Base-by-base conservation (phyloP, 768 basidiomycete species). In the Naganishia friedmannii region DNA sequence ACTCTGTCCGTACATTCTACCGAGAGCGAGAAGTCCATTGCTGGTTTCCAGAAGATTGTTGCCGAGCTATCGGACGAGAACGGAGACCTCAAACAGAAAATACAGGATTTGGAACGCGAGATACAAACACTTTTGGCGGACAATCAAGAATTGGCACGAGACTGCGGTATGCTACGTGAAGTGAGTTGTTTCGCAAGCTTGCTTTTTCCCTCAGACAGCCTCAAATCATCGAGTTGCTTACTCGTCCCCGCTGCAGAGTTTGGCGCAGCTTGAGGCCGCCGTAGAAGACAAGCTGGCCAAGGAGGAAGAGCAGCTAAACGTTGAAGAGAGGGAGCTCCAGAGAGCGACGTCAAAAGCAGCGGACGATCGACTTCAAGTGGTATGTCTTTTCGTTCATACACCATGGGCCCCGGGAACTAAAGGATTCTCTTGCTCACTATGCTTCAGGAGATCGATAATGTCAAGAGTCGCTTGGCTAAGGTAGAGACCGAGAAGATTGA, bases 11-110 rank as follows among this genome's bases (percentile, higher is more conserved):
- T 74, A 32, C 75, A 72, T 17, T 67, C 75, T 17, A 60, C 65
- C 53, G 72, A 74, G 42, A 69, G 70, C 34, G 77, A 77, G 9
- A 77, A 77, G 65, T 73, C 73, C 51, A 70, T 78, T 54, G 69
- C 74, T 34, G 79, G 79, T 9, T 79, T 78, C 69, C 78, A 79
- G 81, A 89, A 92, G 75, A 91, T 96, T 75, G 87, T 96, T 26
- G 89, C 91, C 77, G 90, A 93, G 74, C 84, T 96, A 48, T 90
- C 91, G 76, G 89, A 90, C 74, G 93, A 96, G 81, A 90, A 87
- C 74, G 77, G 86, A 2, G 82, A 84, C 29, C 78, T 85, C 0
- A 80, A 85, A 8, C 89, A 91, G 71, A 86, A 86, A 70, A 87
- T 87, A 77, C 88, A 89, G 75, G 77, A 88, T n/a, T 78, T 93